A percentile compares a stretch with the other conserved stretches of the same genome.
phyloP scores from a whole-genome alignment of 257 asterid genomes.

The Mitragyna speciosa region DNA sequence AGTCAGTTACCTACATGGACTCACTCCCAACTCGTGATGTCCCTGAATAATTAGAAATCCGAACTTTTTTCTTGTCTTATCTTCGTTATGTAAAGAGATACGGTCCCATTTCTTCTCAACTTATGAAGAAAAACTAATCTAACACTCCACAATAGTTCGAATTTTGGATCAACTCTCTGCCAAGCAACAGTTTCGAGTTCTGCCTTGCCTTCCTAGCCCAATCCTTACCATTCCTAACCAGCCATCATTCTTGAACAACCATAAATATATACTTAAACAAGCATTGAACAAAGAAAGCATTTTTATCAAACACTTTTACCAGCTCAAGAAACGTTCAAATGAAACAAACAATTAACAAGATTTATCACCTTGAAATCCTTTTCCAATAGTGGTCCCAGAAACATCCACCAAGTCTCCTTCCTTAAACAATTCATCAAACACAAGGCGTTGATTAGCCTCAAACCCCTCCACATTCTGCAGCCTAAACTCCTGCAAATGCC shows the following conservation, averaged over 20 bases:
- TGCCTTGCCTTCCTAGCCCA: neutral
- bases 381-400: slow-evolving; percentile 84
- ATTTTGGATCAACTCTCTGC: neutral
- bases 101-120: neutral
- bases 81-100: neutral
- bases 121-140: neutral
- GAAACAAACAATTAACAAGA: neutral
- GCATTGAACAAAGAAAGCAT: too few species aligned
- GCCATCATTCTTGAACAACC: too few species aligned
- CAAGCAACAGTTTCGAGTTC: neutral
- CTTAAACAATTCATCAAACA: slow-evolving; percentile 57
- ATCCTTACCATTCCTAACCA: neutral
- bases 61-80: neutral
- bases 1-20: neutral
- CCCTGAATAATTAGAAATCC: neutral
- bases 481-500: slow-evolving; percentile 91
- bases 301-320: neutral
- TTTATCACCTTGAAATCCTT: slow-evolving; percentile 84
- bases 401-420: slow-evolving; percentile 95
- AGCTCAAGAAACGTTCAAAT: neutral
- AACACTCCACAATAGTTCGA: too few species aligned
- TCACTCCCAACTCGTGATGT: neutral
- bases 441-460: slow-evolving; percentile 69
- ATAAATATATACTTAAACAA: too few species aligned
- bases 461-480: slow-evolving; percentile 63